A percentile compares a stretch with the other conserved stretches of the same genome.
phyloP scores from a whole-genome alignment of 371 early-diverging fungal genomes.

The Saksenaea vasiformis region DNA sequence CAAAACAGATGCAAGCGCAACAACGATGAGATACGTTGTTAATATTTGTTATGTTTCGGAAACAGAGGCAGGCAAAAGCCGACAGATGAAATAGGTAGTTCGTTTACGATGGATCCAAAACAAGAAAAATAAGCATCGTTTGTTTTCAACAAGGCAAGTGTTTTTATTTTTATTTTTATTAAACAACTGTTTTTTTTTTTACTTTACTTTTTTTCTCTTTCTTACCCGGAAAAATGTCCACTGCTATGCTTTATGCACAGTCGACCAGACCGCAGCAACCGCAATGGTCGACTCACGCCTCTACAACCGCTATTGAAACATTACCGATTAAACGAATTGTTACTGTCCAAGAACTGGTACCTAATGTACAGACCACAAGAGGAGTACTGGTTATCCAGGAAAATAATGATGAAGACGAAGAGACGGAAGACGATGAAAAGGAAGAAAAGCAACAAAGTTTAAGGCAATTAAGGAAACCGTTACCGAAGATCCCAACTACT shows the following conservation, averaged over 20 bases:
- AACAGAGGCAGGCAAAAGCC: background rate
- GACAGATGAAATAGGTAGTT: background rate
- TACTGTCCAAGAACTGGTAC: conserved; percentile 14
- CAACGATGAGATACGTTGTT: no score
- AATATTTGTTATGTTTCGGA: background rate
- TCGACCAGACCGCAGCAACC: background rate
- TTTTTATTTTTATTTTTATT: background rate
- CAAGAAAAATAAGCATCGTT: background rate
- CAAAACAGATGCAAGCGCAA: no score
- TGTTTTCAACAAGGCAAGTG: background rate
- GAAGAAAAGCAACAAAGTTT: conserved; percentile 3
- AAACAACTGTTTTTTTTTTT: background rate
- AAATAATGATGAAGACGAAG: conserved; percentile 13
- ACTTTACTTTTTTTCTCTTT: background rate
- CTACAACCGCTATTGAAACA: background rate
- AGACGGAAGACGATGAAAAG: background rate
- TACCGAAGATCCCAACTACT: conserved; percentile 9
- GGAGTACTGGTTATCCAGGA: conserved; percentile 15
- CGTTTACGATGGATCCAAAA: conserved; percentile 1
- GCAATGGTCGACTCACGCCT: background rate
- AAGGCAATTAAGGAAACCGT: conserved; percentile 4
- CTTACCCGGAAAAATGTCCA: background rate
- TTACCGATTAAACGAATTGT: conserved; percentile 13
- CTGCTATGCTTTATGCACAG: background rate
- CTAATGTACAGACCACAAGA: conserved; percentile 10